phyloP scores from a whole-genome alignment of 2,329 filamentous ascomycete species.

The Cadophora sp. region DNA sequence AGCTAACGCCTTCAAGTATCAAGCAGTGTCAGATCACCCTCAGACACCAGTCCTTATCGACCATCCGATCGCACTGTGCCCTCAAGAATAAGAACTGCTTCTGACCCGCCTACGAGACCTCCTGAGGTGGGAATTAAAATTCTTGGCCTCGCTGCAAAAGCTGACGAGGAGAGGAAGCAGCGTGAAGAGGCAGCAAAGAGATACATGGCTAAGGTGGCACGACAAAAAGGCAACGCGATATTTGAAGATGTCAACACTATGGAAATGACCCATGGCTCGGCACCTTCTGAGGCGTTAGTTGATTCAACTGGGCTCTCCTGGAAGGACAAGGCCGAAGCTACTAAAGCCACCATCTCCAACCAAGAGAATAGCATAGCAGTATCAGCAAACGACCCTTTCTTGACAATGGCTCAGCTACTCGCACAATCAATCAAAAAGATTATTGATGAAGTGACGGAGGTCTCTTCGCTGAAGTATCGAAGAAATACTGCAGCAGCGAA shows the following conservation, averaged over 20 bases:
- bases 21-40: neutral
- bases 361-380: too few species aligned
- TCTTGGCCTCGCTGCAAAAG: conserved; percentile 6
- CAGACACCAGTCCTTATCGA: conserved; percentile 1
- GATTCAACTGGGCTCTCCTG: neutral
- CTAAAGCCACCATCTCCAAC: too few species aligned
- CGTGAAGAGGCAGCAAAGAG: conserved; percentile 10
- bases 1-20: neutral
- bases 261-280: neutral
- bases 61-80: neutral
- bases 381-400: neutral
- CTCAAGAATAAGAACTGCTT: neutral
- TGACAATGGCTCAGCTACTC: neutral
- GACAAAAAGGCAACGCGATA: neutral
- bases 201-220: neutral
- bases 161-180: conserved; percentile 10
- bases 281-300: neutral
- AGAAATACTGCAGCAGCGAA: conserved; percentile 15
- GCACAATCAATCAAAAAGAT: neutral
- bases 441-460: conserved; percentile 14
- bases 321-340: neutral
- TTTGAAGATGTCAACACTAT: neutral
- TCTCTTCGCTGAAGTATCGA: conserved; percentile 16
- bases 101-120: neutral
- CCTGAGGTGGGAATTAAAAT: conserved; percentile 5